Percentiles rank a stretch among this genome's conserved stretches.
phyloP scores from a whole-genome alignment of 2,329 filamentous ascomycete genomes.

The Fusarium aywerte region DNA sequence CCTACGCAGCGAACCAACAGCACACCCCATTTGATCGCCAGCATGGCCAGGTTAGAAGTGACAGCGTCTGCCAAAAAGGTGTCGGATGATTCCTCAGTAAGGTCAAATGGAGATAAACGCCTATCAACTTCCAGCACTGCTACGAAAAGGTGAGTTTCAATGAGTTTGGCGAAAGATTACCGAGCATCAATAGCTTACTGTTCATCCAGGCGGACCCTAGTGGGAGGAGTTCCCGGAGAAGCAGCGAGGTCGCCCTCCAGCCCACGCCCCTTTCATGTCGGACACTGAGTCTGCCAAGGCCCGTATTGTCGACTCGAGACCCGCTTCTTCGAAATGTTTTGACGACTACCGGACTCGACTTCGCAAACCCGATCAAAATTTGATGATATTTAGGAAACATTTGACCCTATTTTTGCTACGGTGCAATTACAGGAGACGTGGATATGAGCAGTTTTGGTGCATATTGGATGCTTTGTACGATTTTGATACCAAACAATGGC shows the following conservation, averaged over 20 bases:
- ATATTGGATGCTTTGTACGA: constrained; percentile 43
- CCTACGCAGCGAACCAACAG: constrained; percentile 59
- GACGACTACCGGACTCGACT: background rate
- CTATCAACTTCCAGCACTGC: constrained; percentile 65
- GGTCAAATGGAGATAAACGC: constrained; percentile 57
- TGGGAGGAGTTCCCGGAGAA: constrained; percentile 59
- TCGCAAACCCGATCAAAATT: constrained; percentile 2
- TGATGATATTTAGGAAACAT: constrained; percentile 3
- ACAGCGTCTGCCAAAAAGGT: constrained; percentile 41
- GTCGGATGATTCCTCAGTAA: constrained; percentile 50
- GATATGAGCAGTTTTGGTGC: constrained; percentile 16
- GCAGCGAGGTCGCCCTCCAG: constrained; percentile 58
- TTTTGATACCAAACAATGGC: constrained; percentile 47
- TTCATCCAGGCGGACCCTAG: constrained; percentile 68
- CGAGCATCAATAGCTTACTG: constrained; percentile 69
- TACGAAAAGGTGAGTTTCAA: constrained; percentile 68
- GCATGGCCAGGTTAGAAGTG: constrained; percentile 41
- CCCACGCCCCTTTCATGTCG: constrained; percentile 50
- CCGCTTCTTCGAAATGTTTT: constrained; percentile 1
- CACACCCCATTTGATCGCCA: constrained; percentile 58
- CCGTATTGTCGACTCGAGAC: constrained; percentile 49
- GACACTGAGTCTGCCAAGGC: constrained; percentile 58
- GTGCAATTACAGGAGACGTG: constrained; percentile 3
- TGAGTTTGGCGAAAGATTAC: constrained; percentile 69
- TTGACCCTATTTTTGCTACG: constrained; percentile 4